A percentile compares a stretch with the other conserved stretches of the same genome.
phyloP scores from a whole-genome alignment of 176 grass and related monocot genomes.

The Calamus simplicifolius region DNA sequence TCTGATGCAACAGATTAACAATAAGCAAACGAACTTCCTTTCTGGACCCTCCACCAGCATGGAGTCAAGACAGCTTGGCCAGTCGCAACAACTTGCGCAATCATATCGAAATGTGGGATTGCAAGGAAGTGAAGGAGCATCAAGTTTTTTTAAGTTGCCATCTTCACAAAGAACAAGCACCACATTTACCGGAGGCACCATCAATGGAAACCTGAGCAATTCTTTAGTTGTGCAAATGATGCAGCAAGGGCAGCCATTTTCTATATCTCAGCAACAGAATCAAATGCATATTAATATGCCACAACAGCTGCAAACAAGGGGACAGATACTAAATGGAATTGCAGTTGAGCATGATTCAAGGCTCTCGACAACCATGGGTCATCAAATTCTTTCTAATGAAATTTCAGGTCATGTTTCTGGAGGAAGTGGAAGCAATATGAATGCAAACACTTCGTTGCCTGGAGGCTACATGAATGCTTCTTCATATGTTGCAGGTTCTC shows the following conservation, averaged over 20 bases:
- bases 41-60: neutral
- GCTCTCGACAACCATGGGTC: neutral
- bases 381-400: neutral
- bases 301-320: neutral
- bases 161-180: neutral
- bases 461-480: constrained; percentile 3
- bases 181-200: neutral
- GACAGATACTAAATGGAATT: neutral
- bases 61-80: neutral
- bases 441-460: neutral
- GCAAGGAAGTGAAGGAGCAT: constrained; percentile 1
- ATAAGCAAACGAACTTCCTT: neutral
- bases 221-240: neutral
- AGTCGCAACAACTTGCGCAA: neutral
- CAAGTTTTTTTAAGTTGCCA: neutral
- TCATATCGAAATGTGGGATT: neutral
- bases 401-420: neutral
- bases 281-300: neutral
- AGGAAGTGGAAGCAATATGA: neutral
- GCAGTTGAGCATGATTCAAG: neutral
- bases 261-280: neutral
- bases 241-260: neutral
- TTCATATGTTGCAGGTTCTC: neutral
- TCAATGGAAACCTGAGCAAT: neutral
- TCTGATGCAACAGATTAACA: neutral